Evolutionary conservation across 208 protist species (phyloP).

Genomic region (Polymyxa betae): DNA sequence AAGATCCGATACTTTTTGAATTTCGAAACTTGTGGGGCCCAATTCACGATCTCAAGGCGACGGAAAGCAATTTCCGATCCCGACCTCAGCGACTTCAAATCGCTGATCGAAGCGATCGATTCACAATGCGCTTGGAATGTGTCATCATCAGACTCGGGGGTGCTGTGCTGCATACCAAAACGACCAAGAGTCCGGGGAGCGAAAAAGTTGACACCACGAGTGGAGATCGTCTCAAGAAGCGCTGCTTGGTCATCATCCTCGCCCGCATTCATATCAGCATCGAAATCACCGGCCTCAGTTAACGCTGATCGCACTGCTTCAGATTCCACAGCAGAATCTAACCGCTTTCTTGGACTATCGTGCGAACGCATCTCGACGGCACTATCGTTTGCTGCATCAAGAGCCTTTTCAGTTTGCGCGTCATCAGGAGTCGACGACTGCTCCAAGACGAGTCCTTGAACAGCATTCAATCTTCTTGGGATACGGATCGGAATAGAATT

Average conservation of each 20-base stretch:
- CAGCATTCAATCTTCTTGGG: too few relatives aligned
- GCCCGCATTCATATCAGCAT: not conserved
- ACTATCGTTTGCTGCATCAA: not conserved
- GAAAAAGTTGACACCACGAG: constrained; percentile 31
- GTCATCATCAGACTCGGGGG: not conserved
- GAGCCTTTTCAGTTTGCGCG: not conserved
- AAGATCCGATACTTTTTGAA: not conserved
- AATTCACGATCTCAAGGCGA: not conserved
- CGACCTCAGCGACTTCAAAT: not conserved
- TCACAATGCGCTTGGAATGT: not conserved
- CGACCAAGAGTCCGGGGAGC: not conserved
- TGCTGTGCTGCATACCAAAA: not conserved
- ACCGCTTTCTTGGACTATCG: too few relatives aligned
- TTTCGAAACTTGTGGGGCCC: not conserved
- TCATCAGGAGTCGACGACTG: not conserved
- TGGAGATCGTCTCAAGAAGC: not conserved
- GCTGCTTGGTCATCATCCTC: not conserved
- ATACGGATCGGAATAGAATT: too few relatives aligned
- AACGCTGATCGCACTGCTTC: too few relatives aligned
- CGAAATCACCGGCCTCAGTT: too few relatives aligned
- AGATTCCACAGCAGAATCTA: too few relatives aligned
- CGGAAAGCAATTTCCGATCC: not conserved
- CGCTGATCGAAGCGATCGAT: not conserved
- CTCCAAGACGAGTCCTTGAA: too few relatives aligned
- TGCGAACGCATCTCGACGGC: not conserved